Conservation (phyloP, 345 rosid genomes). For the Gossypium australe region DNA sequence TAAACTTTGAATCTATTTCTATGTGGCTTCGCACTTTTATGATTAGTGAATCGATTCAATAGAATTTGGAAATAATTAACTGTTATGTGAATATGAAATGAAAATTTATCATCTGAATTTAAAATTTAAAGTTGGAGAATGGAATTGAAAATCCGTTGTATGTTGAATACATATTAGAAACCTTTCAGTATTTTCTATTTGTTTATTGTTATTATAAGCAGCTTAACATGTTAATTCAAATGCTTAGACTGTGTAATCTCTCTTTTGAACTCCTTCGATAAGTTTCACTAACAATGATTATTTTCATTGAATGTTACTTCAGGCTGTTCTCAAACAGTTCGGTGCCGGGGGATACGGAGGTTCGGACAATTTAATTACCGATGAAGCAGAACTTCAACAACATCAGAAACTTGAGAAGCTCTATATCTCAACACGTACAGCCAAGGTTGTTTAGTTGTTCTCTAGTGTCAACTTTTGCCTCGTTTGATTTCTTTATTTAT, state of each 20-base stretch:
- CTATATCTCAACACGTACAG: slow-evolving; percentile 81
- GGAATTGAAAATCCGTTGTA: not conserved
- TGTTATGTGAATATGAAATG: not conserved
- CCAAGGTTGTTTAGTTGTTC: slow-evolving; percentile 52
- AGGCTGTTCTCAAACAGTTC: slow-evolving; percentile 95
- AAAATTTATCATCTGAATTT: slow-evolving; percentile 4
- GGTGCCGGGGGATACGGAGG: slow-evolving; percentile 88
- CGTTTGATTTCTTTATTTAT: not conserved
- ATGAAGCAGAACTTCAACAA: slow-evolving; percentile 65
- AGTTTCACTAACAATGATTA: slow-evolving; percentile 10
- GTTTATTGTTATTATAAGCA: slow-evolving; percentile 1
- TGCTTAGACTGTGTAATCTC: slow-evolving; percentile 4
- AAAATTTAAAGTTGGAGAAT: not conserved
- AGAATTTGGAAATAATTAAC: not conserved
- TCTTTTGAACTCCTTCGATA: not conserved
- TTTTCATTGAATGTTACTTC: slow-evolving; percentile 19
- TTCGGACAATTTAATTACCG: slow-evolving; percentile 58
- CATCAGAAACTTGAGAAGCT: slow-evolving; percentile 94
- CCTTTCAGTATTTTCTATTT: not conserved
- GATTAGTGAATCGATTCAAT: not conserved
- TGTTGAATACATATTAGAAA: slow-evolving; percentile 14
- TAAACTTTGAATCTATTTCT: slow-evolving; percentile 12
- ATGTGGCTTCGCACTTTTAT: not conserved
- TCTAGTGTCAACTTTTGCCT: not conserved
- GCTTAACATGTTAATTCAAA: not conserved